Evolutionary conservation across 2,329 filamentous ascomycete genomes (phyloP), one percentile per base, ranked within the genome.

Genomic region (Colletotrichum liaoningense): DNA sequence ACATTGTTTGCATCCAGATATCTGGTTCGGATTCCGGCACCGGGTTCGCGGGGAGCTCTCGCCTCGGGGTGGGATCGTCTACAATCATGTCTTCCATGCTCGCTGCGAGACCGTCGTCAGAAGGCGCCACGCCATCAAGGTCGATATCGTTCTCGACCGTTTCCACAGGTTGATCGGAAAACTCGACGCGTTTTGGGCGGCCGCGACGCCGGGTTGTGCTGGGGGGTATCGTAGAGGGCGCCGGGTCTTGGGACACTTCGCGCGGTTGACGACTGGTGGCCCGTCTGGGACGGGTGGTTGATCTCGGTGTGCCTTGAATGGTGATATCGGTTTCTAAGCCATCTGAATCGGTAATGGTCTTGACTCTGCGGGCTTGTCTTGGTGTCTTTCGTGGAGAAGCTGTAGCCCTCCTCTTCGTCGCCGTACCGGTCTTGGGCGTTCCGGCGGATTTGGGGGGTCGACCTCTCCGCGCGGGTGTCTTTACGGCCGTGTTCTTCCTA

Each of bases 381-480:
- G 83, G 79, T 1, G 79, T 81, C 62, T 80, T 82, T 63, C 77
- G 81, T 4, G 87, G 87, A 1, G 87, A 88, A 12, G 80, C 84
- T 8, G 63, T 57, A 4, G 86, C 83, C 72, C 85, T 84, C 76
- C 87, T 86, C 75, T 85, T 88, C 4, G 79, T 82, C 14, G 81
- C 79, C 19, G 81, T 80, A 59, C 78, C 80, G 1, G 87, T 86
- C 74, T 86, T 82, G 2, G 89, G 89, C 4, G 88, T 91, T 5
- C 86, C 88, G 69, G 88, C 88, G 33, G 84, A 84, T 67, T 84
- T 86, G 58, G 87, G 85, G 38, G 86, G 86, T 16, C 87, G 84
- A 6, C 86, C 85, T 67, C 86, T 83, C 63, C 81, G 80, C 76
- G 80, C 83, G 5, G 87, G 87, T 4, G 85, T 84, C 55, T 78